Evolutionary conservation across 1,284 basidiomycete genomes (phyloP).

Genomic region (Apiotrichum laibachii): DNA sequence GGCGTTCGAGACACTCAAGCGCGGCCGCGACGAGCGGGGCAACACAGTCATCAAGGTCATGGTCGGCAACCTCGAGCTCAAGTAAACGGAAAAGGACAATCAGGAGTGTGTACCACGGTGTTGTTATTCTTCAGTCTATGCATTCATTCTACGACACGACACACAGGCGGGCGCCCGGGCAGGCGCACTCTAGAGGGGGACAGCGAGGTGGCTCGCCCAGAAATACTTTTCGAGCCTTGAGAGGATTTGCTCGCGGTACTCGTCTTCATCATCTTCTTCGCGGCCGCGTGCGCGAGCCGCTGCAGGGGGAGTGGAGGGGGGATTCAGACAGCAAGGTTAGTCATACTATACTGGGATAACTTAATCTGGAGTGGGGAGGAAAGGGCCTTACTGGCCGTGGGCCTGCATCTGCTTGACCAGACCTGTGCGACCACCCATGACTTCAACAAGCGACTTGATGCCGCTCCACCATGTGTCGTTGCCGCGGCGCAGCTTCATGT

Average conservation of each 20-base stretch:
- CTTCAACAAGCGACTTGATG: conserved; percentile 68
- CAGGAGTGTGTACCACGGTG: background rate
- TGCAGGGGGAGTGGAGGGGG: background rate
- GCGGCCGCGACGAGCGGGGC: conserved; percentile 72
- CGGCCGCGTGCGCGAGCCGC: background rate
- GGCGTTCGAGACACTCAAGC: conserved; percentile 75
- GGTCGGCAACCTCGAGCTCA: conserved; percentile 52
- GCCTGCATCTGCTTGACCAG: conserved; percentile 22
- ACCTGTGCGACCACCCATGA: conserved; percentile 55
- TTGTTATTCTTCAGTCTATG: conserved; percentile 3
- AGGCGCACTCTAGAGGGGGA: background rate
- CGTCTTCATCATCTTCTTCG: background rate
- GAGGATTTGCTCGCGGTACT: background rate
- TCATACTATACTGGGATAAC: background rate
- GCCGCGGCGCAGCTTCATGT: conserved; percentile 84
- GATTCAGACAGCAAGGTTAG: background rate
- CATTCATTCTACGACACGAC: background rate
- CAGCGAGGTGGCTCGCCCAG: background rate
- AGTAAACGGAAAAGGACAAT: conserved; percentile 1
- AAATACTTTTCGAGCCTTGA: background rate
- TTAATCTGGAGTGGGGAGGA: too few relatives aligned
- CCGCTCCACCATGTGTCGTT: conserved; percentile 77
- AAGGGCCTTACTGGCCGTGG: background rate
- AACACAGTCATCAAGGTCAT: conserved; percentile 82
- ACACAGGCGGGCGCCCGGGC: background rate